phyloP scores from a whole-genome alignment of 225 moss, liverwort and hornwort genomes.

The Physcomitrellopsis africana region DNA sequence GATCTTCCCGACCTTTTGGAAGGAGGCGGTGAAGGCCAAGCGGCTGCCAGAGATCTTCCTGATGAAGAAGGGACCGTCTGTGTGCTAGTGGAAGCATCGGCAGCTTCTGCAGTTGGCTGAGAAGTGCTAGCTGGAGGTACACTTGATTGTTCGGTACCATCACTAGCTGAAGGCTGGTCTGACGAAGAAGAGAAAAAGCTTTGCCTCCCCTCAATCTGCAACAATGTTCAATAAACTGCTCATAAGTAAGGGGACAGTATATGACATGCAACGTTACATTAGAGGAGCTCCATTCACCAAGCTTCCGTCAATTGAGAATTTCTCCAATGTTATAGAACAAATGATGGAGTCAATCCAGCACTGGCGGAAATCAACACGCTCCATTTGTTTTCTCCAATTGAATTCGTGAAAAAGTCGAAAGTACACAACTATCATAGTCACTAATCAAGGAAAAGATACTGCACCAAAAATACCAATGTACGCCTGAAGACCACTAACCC shows the following conservation, averaged over 20 bases:
- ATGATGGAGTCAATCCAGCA: not conserved
- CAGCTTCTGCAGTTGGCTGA: constrained; percentile 22
- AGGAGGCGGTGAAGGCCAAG: constrained; percentile 67
- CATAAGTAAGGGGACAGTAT: constrained; percentile 16
- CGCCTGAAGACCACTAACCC: not conserved
- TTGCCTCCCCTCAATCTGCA: constrained; percentile 84
- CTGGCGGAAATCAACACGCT: not conserved
- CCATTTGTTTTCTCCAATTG: too few relatives aligned
- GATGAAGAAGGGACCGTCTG: constrained; percentile 37
- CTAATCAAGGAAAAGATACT: too few relatives aligned
- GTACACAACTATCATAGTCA: too few relatives aligned
- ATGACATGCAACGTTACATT: not conserved
- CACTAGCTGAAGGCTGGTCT: constrained; percentile 36
- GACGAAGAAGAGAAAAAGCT: constrained; percentile 57
- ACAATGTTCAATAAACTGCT: constrained; percentile 35
- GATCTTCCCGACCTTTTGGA: constrained; percentile 47
- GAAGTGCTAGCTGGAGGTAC: constrained; percentile 27
- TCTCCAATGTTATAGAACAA: not conserved
- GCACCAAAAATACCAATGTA: not conserved
- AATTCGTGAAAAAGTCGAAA: too few relatives aligned
- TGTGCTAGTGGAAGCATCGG: constrained; percentile 39
- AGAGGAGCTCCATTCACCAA: not conserved
- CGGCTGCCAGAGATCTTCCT: constrained; percentile 56
- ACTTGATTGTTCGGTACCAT: constrained; percentile 33
- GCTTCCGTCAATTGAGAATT: not conserved